Percentiles rank a stretch among this genome's conserved stretches.
phyloP scores from a whole-genome alignment of 805 yeast genomes.

The Maudiozyma bulderi region DNA sequence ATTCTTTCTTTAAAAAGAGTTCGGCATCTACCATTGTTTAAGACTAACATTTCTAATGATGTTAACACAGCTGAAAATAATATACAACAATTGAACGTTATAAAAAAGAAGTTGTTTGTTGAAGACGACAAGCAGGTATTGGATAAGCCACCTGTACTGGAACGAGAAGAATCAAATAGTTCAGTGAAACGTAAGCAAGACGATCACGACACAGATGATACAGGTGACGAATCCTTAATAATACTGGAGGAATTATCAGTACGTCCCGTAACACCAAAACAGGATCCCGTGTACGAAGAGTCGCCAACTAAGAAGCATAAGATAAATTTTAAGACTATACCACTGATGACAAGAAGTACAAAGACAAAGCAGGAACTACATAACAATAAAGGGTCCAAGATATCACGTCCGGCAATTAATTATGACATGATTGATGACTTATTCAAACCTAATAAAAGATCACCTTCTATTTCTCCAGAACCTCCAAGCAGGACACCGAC shows the following conservation, averaged over 20 bases:
- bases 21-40: not conserved
- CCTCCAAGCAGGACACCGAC: too few relatives aligned
- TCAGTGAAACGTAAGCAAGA: too few relatives aligned
- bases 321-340: too few relatives aligned
- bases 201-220: not conserved
- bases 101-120: conserved; percentile 18
- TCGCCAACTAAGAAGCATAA: not conserved
- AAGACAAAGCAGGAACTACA: too few relatives aligned
- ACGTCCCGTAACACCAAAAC: not conserved
- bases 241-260: conserved; percentile 10
- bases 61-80: not conserved
- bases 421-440: too few relatives aligned
- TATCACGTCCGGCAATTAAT: too few relatives aligned
- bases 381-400: too few relatives aligned
- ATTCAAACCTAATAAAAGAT: too few relatives aligned
- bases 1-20: conserved; percentile 8
- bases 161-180: too few relatives aligned
- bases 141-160: too few relatives aligned
- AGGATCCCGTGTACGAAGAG: not conserved
- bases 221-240: conserved; percentile 11
- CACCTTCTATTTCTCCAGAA: too few relatives aligned
- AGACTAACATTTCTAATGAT: not conserved
- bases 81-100: not conserved
- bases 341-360: too few relatives aligned
- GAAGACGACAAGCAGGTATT: conserved; percentile 7